A percentile compares a stretch with the other conserved stretches of the same genome.
These are phyloP conservation scores for Rhododendron mucronatum DNA, from an alignment of 148 eudicot species.

Conservation along the genomic window DNA sequence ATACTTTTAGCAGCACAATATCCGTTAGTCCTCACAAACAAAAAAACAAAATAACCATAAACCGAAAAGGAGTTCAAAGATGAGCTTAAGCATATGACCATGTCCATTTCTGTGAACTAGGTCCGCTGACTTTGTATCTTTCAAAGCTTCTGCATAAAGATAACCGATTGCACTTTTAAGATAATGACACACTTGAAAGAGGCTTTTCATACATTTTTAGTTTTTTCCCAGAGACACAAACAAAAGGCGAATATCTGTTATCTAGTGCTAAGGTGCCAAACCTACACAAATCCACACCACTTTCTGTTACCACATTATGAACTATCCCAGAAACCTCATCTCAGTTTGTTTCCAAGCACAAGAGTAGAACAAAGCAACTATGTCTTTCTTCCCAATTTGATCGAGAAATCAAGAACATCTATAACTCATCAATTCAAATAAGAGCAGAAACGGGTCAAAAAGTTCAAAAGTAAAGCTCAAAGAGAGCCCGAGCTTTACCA, in stretches of 20 bases:
- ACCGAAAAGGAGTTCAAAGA: background rate
- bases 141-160: background rate
- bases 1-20: background rate
- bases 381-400: background rate
- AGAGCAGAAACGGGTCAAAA: background rate
- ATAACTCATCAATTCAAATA: background rate
- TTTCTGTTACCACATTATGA: background rate
- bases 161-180: background rate
- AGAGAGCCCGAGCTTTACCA: background rate
- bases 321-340: background rate
- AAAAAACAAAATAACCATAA: background rate
- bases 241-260: background rate
- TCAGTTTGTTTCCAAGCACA: background rate
- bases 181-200: background rate
- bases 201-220: background rate
- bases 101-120: background rate
- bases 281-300: background rate
- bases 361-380: background rate
- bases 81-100: background rate
- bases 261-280: background rate
- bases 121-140: background rate
- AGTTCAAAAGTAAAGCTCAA: constrained; percentile 12
- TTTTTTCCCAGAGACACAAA: background rate
- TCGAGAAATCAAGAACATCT: background rate
- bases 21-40: background rate